Evolutionary conservation across 1,284 basidiomycete species (phyloP), one percentile per base, ranked within the genome.

Genomic region (Filobasidium uniguttulatum): DNA sequence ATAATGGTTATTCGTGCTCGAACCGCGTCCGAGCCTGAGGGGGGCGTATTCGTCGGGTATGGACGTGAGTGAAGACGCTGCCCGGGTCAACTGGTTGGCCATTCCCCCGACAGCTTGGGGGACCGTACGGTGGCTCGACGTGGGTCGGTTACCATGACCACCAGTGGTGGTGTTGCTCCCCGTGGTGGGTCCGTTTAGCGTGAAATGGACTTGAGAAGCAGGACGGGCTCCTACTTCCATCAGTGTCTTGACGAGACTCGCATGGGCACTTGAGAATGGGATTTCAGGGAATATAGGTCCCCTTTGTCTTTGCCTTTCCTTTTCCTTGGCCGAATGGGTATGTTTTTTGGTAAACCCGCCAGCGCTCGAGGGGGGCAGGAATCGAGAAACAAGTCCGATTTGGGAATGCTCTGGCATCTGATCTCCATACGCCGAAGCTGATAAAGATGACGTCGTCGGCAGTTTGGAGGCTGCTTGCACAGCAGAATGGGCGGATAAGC

Each of bases 401-500:
- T 43, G 40, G 14, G 40, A 43, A 4, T 23, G 29, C 26, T 43
- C 40, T 23, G 40, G 22, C 14, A 28, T 15, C 20, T 26, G 40
- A 43, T 43, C 40, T 3, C 40, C 40, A 26, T 43, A 43, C 3
- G 40, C 40, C 9, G 40, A 43, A 5, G 40, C 40, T 14, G 40
- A 28, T 2, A 44, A 36, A 15, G 44, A 44, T 7, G 35, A 9
- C 3, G 46, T 41, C 12, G 44, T 44, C 30, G 37, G 46, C 15
- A 41, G 34, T 26, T 29, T 48, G 3, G 44, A 40, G 34, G 19
- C 49, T 49, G 26, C 53, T 52, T 30, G 55, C 20, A 36, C 46
- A 25, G 44, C 56, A 37, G 31, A 52, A 12, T 46, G 47, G 15
- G 43, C 49, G 20, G 44, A 49, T 7, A 55, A 38, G 15, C 49